Evolutionary conservation across 331 rosid species (phyloP).

Genomic region (Malus hybrid): DNA sequence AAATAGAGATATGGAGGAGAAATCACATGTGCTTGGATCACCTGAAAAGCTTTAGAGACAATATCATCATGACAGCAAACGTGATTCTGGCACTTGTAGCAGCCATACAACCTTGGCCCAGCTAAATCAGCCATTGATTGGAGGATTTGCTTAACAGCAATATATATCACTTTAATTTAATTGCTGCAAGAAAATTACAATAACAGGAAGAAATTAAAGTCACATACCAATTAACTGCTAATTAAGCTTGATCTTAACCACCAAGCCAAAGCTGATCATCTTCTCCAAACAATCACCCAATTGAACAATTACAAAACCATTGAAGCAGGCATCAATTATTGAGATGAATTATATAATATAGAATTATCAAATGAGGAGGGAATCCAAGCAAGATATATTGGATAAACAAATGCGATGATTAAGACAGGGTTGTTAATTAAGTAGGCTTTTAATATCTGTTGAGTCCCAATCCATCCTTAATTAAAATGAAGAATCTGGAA

Average conservation of each 20-base stretch:
- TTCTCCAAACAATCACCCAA: conserved; percentile 1
- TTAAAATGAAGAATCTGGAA: not conserved
- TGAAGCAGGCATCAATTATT: conserved; percentile 17
- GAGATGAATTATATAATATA: conserved; percentile 26
- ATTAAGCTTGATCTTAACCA: conserved; percentile 1
- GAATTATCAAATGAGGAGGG: conserved; percentile 12
- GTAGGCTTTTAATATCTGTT: not conserved
- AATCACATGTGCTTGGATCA: conserved; percentile 6
- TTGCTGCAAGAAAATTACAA: not conserved
- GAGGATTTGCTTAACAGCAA: not conserved
- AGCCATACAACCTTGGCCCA: conserved; percentile 44
- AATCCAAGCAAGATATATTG: not conserved
- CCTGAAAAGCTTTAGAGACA: conserved; percentile 65
- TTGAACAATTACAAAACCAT: not conserved
- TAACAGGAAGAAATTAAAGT: not conserved
- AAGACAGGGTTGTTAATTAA: conserved; percentile 1
- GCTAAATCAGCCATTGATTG: conserved; percentile 39
- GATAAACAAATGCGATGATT: conserved; percentile 28
- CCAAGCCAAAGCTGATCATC: conserved; percentile 8
- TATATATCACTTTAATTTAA: no score
- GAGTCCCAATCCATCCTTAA: not conserved
- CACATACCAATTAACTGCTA: conserved; percentile 3
- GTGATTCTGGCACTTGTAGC: conserved; percentile 65
- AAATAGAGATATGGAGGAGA: not conserved
- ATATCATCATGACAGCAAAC: conserved; percentile 62